Evolutionary conservation across 345 rosid species (phyloP).

Genomic region (Eucalyptus curtisii): DNA sequence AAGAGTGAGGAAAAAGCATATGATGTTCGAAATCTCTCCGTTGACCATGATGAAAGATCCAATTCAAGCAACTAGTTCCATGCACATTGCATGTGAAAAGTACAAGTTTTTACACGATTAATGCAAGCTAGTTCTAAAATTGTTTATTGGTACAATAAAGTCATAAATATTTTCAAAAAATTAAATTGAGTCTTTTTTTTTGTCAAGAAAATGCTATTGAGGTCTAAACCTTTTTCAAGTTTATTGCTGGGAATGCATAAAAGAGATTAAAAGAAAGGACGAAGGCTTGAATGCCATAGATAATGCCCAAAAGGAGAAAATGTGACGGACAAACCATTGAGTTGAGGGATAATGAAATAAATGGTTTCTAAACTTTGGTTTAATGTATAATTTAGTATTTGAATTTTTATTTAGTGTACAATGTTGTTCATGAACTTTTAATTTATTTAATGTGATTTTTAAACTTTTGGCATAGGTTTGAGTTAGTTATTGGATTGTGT

Average conservation of each 20-base stretch:
- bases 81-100: neutral
- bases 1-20: neutral
- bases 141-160: neutral
- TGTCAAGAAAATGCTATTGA: neutral
- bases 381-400: no score
- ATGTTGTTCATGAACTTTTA: no score
- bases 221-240: neutral
- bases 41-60: neutral
- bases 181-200: neutral
- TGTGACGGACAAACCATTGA: neutral
- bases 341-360: neutral
- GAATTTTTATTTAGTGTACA: no score
- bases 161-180: neutral
- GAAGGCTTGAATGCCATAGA: neutral
- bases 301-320: neutral
- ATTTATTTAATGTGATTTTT: no score
- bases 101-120: fast-evolving
- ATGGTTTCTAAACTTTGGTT: fast-evolving
- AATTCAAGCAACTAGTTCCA: neutral
- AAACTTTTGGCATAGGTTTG: no score
- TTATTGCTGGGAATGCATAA: neutral
- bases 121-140: neutral
- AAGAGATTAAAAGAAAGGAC: neutral
- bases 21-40: neutral
- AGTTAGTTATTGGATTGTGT: no score